Evolutionary conservation across 768 basidiomycete genomes (phyloP), one percentile per base, ranked within the genome.

Genomic region (Cyclocybe aegerita): DNA sequence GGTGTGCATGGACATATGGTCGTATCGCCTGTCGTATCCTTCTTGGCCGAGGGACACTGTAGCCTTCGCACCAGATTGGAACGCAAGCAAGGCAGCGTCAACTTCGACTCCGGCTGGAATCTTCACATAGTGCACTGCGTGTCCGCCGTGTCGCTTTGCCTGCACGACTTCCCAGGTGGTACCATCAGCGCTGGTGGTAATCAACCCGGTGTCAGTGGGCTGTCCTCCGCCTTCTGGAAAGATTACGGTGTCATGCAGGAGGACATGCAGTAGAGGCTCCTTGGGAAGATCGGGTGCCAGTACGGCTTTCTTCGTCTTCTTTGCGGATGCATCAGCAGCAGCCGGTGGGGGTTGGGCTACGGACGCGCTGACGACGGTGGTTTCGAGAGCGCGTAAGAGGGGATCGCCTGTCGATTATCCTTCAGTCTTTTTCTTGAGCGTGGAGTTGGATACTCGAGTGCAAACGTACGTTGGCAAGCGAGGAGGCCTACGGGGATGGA

Each of bases 221-320:
- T 93, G 90, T 0, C 91, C 91, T 9, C 90, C 78, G 7, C 88
- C 90, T 66, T 91, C 89, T 0, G 90, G 90, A 63, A 91, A 92
- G 41, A 90, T 78, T 9, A 88, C 76, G 0, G 88, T 90, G 61
- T 92, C 90, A 45, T 86, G 83, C 39, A 90, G 69, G 44, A 84
- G 73, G 7, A 92, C 70, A 58, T 89, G 85, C 41, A 88, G 75
- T 12, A 85, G 66, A 2, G 82, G 76, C 33, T 63, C 71, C 16
- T 67, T 68, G 0, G 70, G 68, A 39, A 76, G 60, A n/a, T 68
- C 61, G 11, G 80, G 76, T 17, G 78, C 61, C 11, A 75, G 62
- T 9, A 80, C 77, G n/a, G 79, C 72, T 61, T 85, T 86, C 63
- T 80, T 82, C 8, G 65, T 49, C 46, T 80, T 79, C 70, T 82